Evolutionary conservation across 2,329 filamentous ascomycete species (phyloP), one percentile per base, ranked within the genome.

Genomic region (Beauveria pseudobassiana): DNA sequence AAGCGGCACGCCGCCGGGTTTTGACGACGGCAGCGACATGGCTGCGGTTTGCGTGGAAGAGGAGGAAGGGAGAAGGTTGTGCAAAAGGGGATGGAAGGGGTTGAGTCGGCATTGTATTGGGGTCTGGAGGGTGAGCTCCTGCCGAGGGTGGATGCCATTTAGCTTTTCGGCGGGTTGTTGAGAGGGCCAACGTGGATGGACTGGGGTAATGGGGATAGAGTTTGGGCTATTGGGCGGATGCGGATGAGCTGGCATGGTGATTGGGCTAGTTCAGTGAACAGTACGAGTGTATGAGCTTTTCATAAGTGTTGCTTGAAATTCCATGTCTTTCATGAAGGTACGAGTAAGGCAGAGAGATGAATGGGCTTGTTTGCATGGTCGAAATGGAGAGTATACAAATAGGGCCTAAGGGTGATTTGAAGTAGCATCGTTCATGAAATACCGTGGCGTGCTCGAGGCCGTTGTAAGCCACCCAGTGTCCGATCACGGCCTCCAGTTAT

Each of bases 21-120:
- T 69, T 46, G 69, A 68, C 12, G 70, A 73, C 51, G 76, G 76
- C 60, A 76, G 74, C 51, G 75, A 76, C 76, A 78, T 78, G 66
- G 62, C 67, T 20, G 20, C 28, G 34, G 22, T 20, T 58, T 38
- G 22, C 43, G 42, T 28, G 28, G 7, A 18, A 30, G 14, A 49
- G 28, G n/a, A 20, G n/a, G 5, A 38, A 34, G 18, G 48, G 48
- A 18, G 16, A 30, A 18, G 14, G 28, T 26, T 12, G 30, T n/a
- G 43, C 26, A 20, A 26, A 52, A 42, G n/a, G 14, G 38, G 24
- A 52, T 22, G 22, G 10, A 38, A 38, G 34, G 14, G 34, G 34
- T 38, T 14, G 16, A 38, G 34, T 6, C 34, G 43, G n/a, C 43
- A 12, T 46, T 20, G 43, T 22, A 14, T 46, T 48, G 9, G 45